These are phyloP conservation scores for Inosperma sp. DNA, from an alignment of 768 basidiomycete genomes.

Conservation along the genomic window DNA sequence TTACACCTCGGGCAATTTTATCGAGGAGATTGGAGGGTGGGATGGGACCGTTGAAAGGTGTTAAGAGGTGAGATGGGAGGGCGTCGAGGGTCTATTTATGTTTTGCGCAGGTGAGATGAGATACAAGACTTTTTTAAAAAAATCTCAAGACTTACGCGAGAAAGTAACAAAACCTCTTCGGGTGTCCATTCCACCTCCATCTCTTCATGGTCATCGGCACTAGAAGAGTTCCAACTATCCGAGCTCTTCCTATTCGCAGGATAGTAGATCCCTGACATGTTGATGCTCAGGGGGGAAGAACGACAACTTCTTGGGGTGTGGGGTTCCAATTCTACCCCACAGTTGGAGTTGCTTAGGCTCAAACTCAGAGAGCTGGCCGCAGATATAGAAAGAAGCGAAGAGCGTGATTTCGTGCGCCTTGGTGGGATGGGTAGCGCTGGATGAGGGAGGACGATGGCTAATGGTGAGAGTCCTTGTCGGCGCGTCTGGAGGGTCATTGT, in stretches of 20 bases:
- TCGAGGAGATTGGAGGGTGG: constrained; percentile 85
- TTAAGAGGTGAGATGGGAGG: constrained; percentile 77
- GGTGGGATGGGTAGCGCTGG: no score
- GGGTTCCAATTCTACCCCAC: no score
- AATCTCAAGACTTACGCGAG: constrained; percentile 46
- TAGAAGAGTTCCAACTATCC: constrained; percentile 84
- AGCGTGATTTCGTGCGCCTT: no score
- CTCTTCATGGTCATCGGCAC: constrained; percentile 60
- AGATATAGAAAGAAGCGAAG: no score
- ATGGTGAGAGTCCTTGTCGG: no score
- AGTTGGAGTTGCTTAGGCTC: not conserved
- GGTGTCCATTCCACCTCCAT: constrained; percentile 68
- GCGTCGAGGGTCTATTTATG: constrained; percentile 68
- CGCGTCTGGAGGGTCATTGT: no score
- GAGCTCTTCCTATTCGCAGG: constrained; percentile 63
- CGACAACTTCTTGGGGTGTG: constrained; percentile 58
- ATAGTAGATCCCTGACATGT: constrained; percentile 42
- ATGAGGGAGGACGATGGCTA: no score
- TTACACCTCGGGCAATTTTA: constrained; percentile 76
- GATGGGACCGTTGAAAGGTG: constrained; percentile 79
- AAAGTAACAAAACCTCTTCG: constrained; percentile 64
- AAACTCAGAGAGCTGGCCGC: no score
- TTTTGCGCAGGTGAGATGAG: constrained; percentile 12
- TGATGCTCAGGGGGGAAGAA: constrained; percentile 43
- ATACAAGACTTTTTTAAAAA: not conserved